Conservation (phyloP, 305 asterid genomes). For the Galium porrigens region DNA sequence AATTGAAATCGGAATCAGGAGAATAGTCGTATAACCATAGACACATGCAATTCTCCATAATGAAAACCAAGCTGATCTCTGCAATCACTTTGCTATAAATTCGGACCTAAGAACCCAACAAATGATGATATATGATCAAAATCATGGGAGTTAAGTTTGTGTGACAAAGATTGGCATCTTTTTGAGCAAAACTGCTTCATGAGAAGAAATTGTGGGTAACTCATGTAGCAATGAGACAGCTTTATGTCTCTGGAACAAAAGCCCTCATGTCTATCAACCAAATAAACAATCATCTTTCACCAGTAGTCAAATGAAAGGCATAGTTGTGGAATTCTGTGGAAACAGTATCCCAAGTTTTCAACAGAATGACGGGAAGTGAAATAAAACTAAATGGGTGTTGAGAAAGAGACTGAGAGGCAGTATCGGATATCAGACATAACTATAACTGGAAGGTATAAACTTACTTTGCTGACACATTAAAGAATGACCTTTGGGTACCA, state of each 20-base stretch:
- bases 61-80: not conserved
- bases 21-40: conserved; percentile 5
- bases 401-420: too few species aligned
- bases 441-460: not conserved
- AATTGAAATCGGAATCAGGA: not conserved
- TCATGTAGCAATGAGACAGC: conserved; percentile 1
- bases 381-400: not conserved
- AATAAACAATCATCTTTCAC: not conserved
- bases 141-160: not conserved
- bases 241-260: conserved; percentile 3
- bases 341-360: not conserved
- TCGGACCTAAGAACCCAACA: not conserved
- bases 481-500: not conserved
- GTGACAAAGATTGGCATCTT: not conserved
- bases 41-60: not conserved
- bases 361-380: not conserved
- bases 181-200: not conserved
- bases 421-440: not conserved
- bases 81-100: not conserved
- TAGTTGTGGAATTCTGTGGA: not conserved
- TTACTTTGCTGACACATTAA: not conserved
- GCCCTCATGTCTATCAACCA: not conserved
- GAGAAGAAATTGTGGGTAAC: not conserved
- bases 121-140: not conserved
- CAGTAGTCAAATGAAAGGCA: not conserved